phyloP scores from a whole-genome alignment of 2,329 filamentous ascomycete species.

The Zasmidium angulare region DNA sequence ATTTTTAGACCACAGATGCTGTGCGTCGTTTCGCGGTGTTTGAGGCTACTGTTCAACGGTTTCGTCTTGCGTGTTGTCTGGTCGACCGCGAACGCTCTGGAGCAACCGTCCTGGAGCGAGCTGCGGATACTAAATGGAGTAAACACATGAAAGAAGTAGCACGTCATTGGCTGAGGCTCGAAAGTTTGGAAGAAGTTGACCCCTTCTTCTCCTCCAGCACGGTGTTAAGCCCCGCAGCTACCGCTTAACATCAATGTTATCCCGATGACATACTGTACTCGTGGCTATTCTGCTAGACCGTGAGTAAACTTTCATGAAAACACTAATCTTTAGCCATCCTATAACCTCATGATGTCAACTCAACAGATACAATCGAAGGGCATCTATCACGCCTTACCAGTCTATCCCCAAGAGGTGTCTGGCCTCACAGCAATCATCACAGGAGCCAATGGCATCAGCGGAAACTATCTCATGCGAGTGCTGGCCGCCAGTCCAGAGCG shows the following conservation, averaged over 20 bases:
- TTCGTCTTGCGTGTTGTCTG: neutral
- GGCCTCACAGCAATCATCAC: conserved; percentile 54
- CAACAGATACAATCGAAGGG: conserved; percentile 36
- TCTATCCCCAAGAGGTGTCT: conserved; percentile 41
- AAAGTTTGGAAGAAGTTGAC: too few relatives aligned
- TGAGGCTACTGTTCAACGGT: neutral
- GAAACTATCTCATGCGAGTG: conserved; percentile 51
- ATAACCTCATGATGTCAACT: conserved; percentile 14
- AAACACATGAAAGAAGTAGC: neutral
- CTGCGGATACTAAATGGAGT: neutral
- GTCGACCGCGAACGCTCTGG: neutral
- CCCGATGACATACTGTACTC: neutral
- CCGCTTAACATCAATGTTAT: neutral
- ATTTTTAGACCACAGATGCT: neutral
- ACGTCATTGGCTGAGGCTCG: neutral
- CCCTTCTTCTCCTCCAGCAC: neutral
- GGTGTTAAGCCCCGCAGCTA: neutral
- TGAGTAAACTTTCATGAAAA: neutral
- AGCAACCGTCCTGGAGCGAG: neutral
- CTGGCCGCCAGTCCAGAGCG: conserved; percentile 47
- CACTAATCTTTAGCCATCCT: neutral
- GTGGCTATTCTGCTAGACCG: neutral
- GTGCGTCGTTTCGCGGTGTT: neutral
- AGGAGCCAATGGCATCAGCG: conserved; percentile 56
- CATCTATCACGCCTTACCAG: conserved; percentile 54